These are phyloP conservation scores for Mesembryanthemum crystallinum DNA, from an alignment of 148 eudicot genomes.

Conservation along the genomic window DNA sequence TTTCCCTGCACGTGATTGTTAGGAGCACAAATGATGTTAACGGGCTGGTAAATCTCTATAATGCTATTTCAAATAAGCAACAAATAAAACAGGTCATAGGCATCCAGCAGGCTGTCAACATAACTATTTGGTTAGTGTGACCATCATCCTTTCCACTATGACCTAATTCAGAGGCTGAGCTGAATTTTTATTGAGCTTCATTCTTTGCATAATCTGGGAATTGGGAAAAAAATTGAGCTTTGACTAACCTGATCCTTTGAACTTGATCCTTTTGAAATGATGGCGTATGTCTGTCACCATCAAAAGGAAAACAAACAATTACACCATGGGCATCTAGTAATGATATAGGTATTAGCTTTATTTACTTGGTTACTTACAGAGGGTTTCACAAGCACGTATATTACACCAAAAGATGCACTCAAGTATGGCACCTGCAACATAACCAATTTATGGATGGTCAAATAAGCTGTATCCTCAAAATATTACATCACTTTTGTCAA, in stretches of 20 bases:
- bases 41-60: neutral
- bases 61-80: neutral
- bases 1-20: conserved; percentile 57
- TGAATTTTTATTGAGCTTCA: neutral
- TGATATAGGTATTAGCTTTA: neutral
- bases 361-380: conserved; percentile 46
- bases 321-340: neutral
- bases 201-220: neutral
- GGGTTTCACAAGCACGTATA: conserved; percentile 78
- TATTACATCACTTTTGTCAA: neutral
- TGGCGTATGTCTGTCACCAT: conserved; percentile 68
- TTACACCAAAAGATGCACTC: conserved; percentile 86
- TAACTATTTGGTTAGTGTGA: neutral
- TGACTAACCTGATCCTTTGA: conserved; percentile 71
- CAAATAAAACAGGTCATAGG: neutral
- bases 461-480: too few relatives aligned
- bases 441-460: neutral
- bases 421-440: conserved; percentile 77
- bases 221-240: neutral
- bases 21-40: neutral
- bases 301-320: neutral
- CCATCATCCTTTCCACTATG: neutral
- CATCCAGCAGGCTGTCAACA: too few relatives aligned
- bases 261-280: conserved; percentile 76
- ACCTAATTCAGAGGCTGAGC: neutral